These are phyloP conservation scores for Acmispon strigosus DNA, from an alignment of 306 rosid genomes.

Conservation along the genomic window DNA sequence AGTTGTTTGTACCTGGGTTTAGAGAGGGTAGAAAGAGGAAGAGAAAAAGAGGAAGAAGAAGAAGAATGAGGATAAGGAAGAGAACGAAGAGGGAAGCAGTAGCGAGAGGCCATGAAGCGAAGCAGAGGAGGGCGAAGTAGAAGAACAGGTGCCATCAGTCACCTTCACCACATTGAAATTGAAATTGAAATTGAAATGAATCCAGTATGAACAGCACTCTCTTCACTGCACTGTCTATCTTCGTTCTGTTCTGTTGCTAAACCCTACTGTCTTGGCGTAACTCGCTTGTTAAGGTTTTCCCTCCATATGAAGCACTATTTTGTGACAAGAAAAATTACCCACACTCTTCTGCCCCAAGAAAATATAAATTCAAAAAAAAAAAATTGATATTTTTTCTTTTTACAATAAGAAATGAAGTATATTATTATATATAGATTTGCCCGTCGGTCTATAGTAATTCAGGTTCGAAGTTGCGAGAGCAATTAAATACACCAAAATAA, in stretches of 20 bases:
- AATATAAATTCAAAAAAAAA: too few species aligned
- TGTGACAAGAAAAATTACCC: background rate
- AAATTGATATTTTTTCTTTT: too few species aligned
- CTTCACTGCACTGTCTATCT: background rate
- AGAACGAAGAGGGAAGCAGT: constrained; percentile 17
- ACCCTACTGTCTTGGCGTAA: constrained; percentile 16
- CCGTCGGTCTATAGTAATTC: too few species aligned
- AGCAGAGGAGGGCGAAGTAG: constrained; percentile 24
- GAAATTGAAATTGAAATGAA: background rate
- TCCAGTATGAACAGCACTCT: background rate
- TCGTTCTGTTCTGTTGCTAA: background rate
- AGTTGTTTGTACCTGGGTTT: constrained; percentile 26
- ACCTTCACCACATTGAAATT: background rate
- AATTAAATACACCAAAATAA: too few species aligned
- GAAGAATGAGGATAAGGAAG: constrained; percentile 19
- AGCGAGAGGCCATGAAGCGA: constrained; percentile 55
- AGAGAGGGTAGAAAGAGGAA: constrained; percentile 22
- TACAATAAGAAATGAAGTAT: too few species aligned
- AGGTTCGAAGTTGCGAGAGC: too few species aligned
- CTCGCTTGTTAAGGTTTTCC: constrained; percentile 13
- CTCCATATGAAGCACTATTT: constrained; percentile 5
- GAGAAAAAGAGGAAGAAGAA: constrained; percentile 17
- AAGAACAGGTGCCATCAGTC: constrained; percentile 49
- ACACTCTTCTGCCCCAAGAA: background rate
- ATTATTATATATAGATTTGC: too few species aligned